Base-by-base conservation (phyloP, 1,139 yeast species). In the Taphrina communis region DNA sequence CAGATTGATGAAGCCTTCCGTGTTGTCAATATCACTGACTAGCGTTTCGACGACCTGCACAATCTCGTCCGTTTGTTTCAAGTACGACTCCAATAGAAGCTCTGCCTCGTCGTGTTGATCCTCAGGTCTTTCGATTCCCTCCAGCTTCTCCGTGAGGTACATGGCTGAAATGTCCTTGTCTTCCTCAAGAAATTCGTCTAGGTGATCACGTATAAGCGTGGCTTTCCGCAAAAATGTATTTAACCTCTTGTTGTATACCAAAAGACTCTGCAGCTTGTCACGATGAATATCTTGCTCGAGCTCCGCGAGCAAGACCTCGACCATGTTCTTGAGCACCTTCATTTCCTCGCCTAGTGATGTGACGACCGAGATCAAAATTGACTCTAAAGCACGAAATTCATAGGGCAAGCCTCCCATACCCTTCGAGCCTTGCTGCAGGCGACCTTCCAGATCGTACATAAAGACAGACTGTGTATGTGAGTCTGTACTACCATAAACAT, bases 1-100 rank as follows among this genome's bases (percentile, higher is more conserved):
- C 74, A 95, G 94, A 77, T 95, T 95, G 71, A 92, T 95, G 75
- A 95, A 92, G 76, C 95, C 99, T 76, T 95, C 99, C 0, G 99
- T 94, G 17, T 96, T 91, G 72, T 88, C 86, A 74, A 95, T 94
- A 78, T 94, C 96, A 72, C 87, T 85, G 46, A 90, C 86, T 69
- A 92, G 80, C 44, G 93, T 88, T 62, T 91, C 97, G 0, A 96
- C 89, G 70, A 91, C 92, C 77, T 94, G 99, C 2, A 94, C 99
- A 75, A 91, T 89, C 78, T 95, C 99, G 75, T 95, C 99, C 77
- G 96, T 90, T 75, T 94, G 98, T 71, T 91, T 90, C 79, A 91
- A 92, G 79, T 95, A 95, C 0, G 97, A 86, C 76, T 95, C 99
- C 52, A 95, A 79, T 70, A 95, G 83, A 89, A 94, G 87, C 77